A percentile compares a stretch with the other conserved stretches of the same genome.
These are phyloP conservation scores for Alternaria sp. DNA, from an alignment of 2,329 filamentous ascomycete genomes.

Conservation along the genomic window DNA sequence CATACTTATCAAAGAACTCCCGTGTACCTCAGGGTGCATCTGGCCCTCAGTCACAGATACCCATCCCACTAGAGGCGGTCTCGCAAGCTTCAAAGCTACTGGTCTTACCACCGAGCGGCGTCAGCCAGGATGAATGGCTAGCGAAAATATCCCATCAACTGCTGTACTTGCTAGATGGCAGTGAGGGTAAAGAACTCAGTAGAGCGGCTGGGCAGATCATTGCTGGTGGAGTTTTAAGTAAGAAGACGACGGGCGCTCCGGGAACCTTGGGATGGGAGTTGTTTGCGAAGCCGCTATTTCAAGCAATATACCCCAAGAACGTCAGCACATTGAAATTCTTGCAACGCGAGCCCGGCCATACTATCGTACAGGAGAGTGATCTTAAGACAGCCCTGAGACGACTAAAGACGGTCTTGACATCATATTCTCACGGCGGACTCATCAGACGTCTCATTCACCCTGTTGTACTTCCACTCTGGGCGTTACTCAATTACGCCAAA, in stretches of 20 bases:
- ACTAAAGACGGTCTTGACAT: slow-evolving; percentile 65
- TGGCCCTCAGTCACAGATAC: slow-evolving; percentile 55
- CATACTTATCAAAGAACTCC: slow-evolving; percentile 65
- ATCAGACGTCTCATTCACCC: slow-evolving; percentile 68
- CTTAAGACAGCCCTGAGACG: slow-evolving; percentile 64
- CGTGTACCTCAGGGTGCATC: slow-evolving; percentile 46
- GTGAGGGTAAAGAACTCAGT: slow-evolving; percentile 64
- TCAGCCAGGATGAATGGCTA: slow-evolving; percentile 68
- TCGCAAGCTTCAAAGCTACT: slow-evolving; percentile 69
- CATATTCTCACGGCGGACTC: slow-evolving; percentile 72
- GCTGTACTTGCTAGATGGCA: slow-evolving; percentile 67
- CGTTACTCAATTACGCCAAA: slow-evolving; percentile 63
- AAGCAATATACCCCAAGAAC: slow-evolving; percentile 58
- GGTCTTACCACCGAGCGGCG: slow-evolving; percentile 65
- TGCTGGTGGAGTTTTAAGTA: slow-evolving; percentile 72
- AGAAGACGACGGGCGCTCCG: slow-evolving; percentile 69
- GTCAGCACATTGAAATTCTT: slow-evolving; percentile 2
- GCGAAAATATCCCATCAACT: slow-evolving; percentile 68
- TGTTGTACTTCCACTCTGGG: slow-evolving; percentile 70
- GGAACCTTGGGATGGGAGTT: slow-evolving; percentile 68
- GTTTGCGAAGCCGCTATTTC: slow-evolving; percentile 67
- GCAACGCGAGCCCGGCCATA: slow-evolving; percentile 50
- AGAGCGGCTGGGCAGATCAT: slow-evolving; percentile 69
- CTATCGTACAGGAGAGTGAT: slow-evolving; percentile 59
- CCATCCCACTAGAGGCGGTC: slow-evolving; percentile 73